A percentile compares a stretch with the other conserved stretches of the same genome.
Conservation (phyloP, 805 yeast species). For the Saccharomycopsis malanga region DNA sequence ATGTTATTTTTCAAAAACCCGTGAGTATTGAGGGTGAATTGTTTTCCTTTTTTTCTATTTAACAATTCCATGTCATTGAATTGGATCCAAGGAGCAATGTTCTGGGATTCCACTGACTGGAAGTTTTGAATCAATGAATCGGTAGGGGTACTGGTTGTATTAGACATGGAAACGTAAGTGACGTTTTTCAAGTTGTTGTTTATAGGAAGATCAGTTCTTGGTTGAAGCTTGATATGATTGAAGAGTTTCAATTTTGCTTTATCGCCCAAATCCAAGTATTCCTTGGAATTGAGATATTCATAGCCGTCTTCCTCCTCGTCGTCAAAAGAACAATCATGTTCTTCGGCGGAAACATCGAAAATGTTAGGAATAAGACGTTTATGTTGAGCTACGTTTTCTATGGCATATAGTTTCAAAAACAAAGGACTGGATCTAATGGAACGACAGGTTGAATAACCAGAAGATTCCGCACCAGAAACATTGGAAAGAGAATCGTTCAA, state of each 20-base stretch:
- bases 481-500: slow-evolving; percentile 1
- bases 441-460: slow-evolving; percentile 7
- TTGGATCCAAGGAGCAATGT: slow-evolving; percentile 18
- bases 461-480: background rate
- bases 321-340: background rate
- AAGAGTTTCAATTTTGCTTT: slow-evolving; percentile 19
- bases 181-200: slow-evolving; percentile 7
- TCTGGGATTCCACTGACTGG: background rate
- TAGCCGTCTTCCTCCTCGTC: slow-evolving; percentile 2
- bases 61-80: slow-evolving; percentile 8
- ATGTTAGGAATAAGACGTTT: slow-evolving; percentile 20
- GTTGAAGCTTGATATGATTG: slow-evolving; percentile 18
- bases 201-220: slow-evolving; percentile 18
- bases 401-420: slow-evolving; percentile 21
- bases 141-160: background rate
- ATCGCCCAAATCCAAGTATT: slow-evolving; percentile 12
- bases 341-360: slow-evolving; percentile 7
- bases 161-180: slow-evolving; percentile 8
- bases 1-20: slow-evolving; percentile 21
- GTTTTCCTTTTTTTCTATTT: background rate
- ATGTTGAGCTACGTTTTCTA: slow-evolving; percentile 16
- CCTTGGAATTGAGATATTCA: slow-evolving; percentile 3
- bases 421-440: slow-evolving; percentile 16
- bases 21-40: slow-evolving; percentile 9
- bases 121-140: background rate